Base-by-base conservation (phyloP, 768 basidiomycete species). In the Pisolithus sp. region DNA sequence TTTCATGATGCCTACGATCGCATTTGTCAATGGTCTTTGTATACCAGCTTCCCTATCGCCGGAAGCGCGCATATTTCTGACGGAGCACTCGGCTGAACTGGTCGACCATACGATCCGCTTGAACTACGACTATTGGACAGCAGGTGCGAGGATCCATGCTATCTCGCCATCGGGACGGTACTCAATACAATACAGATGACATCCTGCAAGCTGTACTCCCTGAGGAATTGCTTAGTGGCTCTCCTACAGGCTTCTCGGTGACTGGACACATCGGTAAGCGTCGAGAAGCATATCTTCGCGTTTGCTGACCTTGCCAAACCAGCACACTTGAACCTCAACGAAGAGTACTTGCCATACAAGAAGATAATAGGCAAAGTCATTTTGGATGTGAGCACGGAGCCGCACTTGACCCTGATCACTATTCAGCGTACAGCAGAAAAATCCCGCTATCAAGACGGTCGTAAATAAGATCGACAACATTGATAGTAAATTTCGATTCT, bases 391-490 rank as follows among this genome's bases (percentile, higher is more conserved):
- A 58, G 89, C 70, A 23, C 56, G 18, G 15, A 12, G 5, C 7
- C 7, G 12, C 12, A 51, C 53, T 26, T 10, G 2, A 1, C 31
- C 7, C 15, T 36, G 49, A 36, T 34, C 28, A 50, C 42, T 36
- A 46, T 39, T 47, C 60, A 26, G 68, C 30, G 9, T 28, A 13
- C 3, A 40, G 8, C 57, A 96, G 93, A 98, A 99, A 89, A 93
- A 93, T 64, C 77, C 78, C 20, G 71, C 71, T 21, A 74, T 95
- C 38, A 78, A 77, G 59, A 98, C 95, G 0, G 93, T 98, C 2
- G 93, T 99, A 38, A 97, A 99, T 73, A 99, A 98, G 68, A 71
- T 96, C 34, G 81, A 94, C 57, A 81, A 69, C 37, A 97, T 97
- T 49, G 82, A 93, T 62, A 82, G 75, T 24, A 75, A 85, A 64